Conservation (phyloP, 371 early-diverging fungal genomes). For the Mortierella sp. region DNA sequence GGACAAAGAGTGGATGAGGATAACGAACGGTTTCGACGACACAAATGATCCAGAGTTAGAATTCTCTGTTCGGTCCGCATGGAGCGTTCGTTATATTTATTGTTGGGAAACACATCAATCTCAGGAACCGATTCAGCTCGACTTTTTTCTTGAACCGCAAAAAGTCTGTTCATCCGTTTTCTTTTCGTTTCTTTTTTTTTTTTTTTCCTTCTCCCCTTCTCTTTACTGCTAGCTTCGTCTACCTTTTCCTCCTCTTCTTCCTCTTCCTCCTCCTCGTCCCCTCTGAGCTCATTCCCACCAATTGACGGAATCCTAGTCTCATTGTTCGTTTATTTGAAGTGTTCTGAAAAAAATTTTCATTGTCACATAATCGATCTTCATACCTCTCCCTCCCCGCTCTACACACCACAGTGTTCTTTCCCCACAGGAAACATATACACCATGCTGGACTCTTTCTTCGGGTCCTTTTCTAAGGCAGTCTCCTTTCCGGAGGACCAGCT, state of each 20-base stretch:
- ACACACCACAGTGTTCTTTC: neutral
- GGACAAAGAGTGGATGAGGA: too few species aligned
- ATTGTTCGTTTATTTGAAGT: too few species aligned
- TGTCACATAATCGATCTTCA: too few species aligned
- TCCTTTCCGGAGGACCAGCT: conserved; percentile 57
- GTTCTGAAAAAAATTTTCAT: too few species aligned
- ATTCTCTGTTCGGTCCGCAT: too few species aligned
- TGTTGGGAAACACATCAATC: too few species aligned
- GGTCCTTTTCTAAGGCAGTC: conserved; percentile 43
- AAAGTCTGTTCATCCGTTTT: neutral
- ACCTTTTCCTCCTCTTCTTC: neutral
- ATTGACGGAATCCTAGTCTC: too few species aligned
- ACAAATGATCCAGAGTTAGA: too few species aligned
- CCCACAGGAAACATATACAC: neutral
- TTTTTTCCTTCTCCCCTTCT: neutral
- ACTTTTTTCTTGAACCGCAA: too few species aligned
- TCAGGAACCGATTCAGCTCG: neutral
- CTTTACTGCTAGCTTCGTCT: neutral
- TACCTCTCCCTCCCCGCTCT: neutral
- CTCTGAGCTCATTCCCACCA: neutral
- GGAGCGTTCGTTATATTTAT: neutral
- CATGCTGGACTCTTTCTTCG: conserved; percentile 53
- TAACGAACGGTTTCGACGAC: too few species aligned
- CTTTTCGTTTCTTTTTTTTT: neutral
- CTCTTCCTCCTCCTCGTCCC: neutral